These are phyloP conservation scores for Larix sibirica DNA, from an alignment of 83 land plant species.

Conservation along the genomic window DNA sequence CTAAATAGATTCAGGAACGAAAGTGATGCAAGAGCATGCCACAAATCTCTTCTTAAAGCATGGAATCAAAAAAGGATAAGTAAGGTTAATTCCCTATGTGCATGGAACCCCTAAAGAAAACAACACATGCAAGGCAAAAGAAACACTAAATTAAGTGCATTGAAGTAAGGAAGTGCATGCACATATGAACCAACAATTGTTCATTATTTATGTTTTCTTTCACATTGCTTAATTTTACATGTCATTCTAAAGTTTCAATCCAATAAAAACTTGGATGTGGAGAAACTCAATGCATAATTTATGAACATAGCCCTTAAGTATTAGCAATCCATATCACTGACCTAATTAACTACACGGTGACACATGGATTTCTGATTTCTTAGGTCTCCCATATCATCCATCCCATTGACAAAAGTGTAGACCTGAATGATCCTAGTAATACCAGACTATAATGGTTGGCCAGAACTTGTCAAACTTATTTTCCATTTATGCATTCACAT, in stretches of 20 bases:
- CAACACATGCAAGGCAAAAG: too few species aligned
- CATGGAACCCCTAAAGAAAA: too few species aligned
- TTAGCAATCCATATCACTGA: not conserved
- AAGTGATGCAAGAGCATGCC: too few species aligned
- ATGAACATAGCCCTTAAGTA: not conserved
- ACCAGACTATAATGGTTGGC: not conserved
- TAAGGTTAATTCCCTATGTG: too few species aligned
- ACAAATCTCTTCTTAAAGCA: too few species aligned
- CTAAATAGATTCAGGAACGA: too few species aligned
- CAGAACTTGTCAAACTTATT: not conserved
- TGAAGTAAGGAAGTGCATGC: not conserved
- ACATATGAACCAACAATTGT: not conserved
- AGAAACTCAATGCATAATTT: not conserved
- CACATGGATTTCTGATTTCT: not conserved
- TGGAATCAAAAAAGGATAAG: too few species aligned
- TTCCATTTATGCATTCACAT: not conserved
- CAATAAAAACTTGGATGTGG: not conserved
- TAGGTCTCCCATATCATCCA: not conserved
- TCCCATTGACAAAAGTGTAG: not conserved
- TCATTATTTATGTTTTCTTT: not conserved
- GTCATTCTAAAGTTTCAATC: not conserved
- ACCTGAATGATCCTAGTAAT: not conserved
- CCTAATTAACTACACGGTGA: not conserved
- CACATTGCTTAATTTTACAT: not conserved
- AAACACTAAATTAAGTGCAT: too few species aligned